Base-by-base conservation (phyloP, 441 rosid genomes). In the Jatropha multifida region DNA sequence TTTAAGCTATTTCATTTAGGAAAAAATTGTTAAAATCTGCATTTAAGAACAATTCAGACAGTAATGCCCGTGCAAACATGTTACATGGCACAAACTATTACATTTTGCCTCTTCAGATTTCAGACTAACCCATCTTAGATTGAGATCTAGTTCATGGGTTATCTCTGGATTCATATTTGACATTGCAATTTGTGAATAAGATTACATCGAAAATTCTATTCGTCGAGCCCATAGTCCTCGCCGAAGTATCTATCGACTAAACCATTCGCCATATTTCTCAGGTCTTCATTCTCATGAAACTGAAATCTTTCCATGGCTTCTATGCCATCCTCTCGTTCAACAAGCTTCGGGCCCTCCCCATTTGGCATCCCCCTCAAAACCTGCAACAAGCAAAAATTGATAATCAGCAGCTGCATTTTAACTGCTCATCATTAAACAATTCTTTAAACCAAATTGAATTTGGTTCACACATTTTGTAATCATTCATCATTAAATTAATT, bases 251-350 rank as follows among this genome's bases (percentile, higher is more conserved):
- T 88, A 80, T 93, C 99, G 42, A 93, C 93, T 60, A 96, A 81
- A 82, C 90, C 88, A 75, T 96, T 96, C 4, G 99, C 98, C 97
- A 93, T 92, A 51, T 86, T 90, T 88, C 99, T 88, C 73, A 95
- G 80, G 80, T 90, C 98, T 76, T 93, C 97, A 61, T 92, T 95
- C 79, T 93, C 97, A 44, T 95, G 99, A 83, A 95, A 95, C 83
- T 95, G 98, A 75, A 90, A 90, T 82, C 93, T 88, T 83, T 95
- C 97, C 97, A 93, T 92, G 61, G 95, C 98, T 71, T 93, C 95
- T 32, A 95, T 95, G 49, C 99, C 99, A n/a, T 95, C 97, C 81
- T 89, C 94, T 79, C 61, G 88, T 82, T 95, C 99, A 58, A 95
- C 95, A 72, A 93, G 91, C 78, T 88, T 92, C 18, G 89, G 79